These are phyloP conservation scores for Thalassiosira hispida DNA, from an alignment of 352 stramenopile species.

Conservation along the genomic window DNA sequence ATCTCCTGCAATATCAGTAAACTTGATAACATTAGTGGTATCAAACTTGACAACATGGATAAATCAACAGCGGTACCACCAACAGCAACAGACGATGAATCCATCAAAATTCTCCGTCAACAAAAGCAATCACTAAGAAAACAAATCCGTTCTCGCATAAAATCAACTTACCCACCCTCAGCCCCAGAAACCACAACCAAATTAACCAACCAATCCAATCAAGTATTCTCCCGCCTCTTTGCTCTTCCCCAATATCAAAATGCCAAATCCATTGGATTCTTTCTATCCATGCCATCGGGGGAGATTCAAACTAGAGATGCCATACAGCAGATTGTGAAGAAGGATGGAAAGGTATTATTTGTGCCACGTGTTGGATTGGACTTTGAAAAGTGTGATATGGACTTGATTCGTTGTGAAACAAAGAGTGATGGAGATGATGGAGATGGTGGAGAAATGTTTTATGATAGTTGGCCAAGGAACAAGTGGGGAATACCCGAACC, in stretches of 20 bases:
- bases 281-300: slow-evolving; percentile 80
- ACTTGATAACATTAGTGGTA: neutral
- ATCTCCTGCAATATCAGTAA: neutral
- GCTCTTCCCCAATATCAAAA: slow-evolving; percentile 67
- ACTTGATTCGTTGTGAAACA: slow-evolving; percentile 67
- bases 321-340: slow-evolving; percentile 58
- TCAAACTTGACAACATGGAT: neutral
- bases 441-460: slow-evolving; percentile 47
- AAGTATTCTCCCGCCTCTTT: slow-evolving; percentile 69
- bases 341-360: slow-evolving; percentile 75
- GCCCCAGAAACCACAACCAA: slow-evolving; percentile 33
- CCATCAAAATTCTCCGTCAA: slow-evolving; percentile 15
- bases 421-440: slow-evolving; percentile 10
- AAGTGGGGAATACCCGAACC: slow-evolving; percentile 86
- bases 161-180: slow-evolving; percentile 24
- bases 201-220: slow-evolving; percentile 55
- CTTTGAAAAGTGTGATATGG: slow-evolving; percentile 85
- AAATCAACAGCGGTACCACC: neutral
- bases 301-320: slow-evolving; percentile 81
- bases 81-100: neutral
- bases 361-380: slow-evolving; percentile 81
- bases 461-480: slow-evolving; percentile 79
- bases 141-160: slow-evolving; percentile 59
- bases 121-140: slow-evolving; percentile 69
- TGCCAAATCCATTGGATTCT: slow-evolving; percentile 77